Evolutionary conservation across 352 stramenopile genomes (phyloP).

Genomic region (Pythium phragmitis): DNA sequence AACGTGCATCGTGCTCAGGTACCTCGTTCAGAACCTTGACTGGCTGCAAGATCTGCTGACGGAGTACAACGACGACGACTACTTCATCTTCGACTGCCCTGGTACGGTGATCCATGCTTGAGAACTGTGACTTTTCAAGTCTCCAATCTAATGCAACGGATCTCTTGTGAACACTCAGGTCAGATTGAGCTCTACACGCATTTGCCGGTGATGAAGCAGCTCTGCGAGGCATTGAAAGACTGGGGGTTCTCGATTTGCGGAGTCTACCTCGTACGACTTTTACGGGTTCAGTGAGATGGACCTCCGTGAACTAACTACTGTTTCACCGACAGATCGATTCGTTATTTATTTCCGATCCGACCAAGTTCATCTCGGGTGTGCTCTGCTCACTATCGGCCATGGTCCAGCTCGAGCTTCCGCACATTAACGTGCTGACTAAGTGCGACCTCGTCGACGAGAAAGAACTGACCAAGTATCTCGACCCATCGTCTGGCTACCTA

Average conservation of each 20-base stretch:
- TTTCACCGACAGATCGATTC: slow-evolving; percentile 78
- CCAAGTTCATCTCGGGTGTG: slow-evolving; percentile 98
- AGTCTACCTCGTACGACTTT: slow-evolving; percentile 72
- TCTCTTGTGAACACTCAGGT: slow-evolving; percentile 33
- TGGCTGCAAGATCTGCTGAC: slow-evolving; percentile 94
- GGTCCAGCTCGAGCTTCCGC: slow-evolving; percentile 97
- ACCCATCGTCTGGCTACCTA: slow-evolving; percentile 81
- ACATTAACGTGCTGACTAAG: slow-evolving; percentile 93
- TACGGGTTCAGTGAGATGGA: neutral
- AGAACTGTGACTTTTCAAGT: neutral
- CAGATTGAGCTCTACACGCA: slow-evolving; percentile 93
- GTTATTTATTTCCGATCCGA: slow-evolving; percentile 94
- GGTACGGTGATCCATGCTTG: slow-evolving; percentile 44
- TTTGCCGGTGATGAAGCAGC: slow-evolving; percentile 89
- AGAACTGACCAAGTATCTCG: slow-evolving; percentile 85
- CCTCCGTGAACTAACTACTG: neutral
- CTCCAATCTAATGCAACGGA: neutral
- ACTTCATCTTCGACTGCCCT: slow-evolving; percentile 99
- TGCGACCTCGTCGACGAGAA: slow-evolving; percentile 90
- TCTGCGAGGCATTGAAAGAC: slow-evolving; percentile 81
- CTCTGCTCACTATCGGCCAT: slow-evolving; percentile 97
- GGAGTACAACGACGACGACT: slow-evolving; percentile 92
- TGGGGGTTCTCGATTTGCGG: slow-evolving; percentile 89
- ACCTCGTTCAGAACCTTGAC: slow-evolving; percentile 93
- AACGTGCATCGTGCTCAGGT: slow-evolving; percentile 35